Base-by-base conservation (phyloP, 495 filamentous ascomycete genomes). In the Talaromyces wortmannii region DNA sequence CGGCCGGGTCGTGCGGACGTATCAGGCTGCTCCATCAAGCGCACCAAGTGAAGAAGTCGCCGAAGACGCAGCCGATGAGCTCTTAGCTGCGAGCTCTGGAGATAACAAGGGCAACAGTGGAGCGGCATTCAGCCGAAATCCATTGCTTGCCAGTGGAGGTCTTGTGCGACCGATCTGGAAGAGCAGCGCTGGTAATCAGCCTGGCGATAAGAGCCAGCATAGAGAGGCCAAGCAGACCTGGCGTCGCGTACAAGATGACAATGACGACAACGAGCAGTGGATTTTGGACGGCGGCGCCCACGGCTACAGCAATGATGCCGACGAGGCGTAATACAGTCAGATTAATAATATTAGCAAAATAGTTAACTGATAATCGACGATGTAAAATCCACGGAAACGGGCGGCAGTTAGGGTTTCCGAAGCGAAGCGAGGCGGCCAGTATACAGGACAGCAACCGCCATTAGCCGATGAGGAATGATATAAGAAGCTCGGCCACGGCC, bases 161-260 rank as follows among this genome's bases (percentile, higher is more conserved):
- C 63, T 96, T 60, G 86, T 96, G 57, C 82, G 85, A 57, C 94
- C 94, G 0, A 79, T 92, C 0, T 95, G 87, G 73, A 82, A 78
- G 66, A 60, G 69, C n/a, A 62, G 80, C 48, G 72, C 74, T 58
- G 67, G 79, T 63, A 69, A 76, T 60, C 56, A 72, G 40, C 47
- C 61, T 56, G 68, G 68, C 57, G 55, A 59, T 56, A 63, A 62
- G 63, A 42, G 57, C 59, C n/a, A 56, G 59, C 18, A 59, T 49
- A 47, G 66, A 65, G 67, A 79, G 59, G 53, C 63, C 65, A 80
- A 72, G 48, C 77, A 76, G 55, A 81, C 79, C 3, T 97, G 92
- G 94, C 76, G 92, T 48, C 82, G 90, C 57, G 92, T 96, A 1
- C 95, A 97, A 65, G 91, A 97, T 70, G 90, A 95, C 61, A 76